phyloP scores from a whole-genome alignment of 2,329 filamentous ascomycete species.

The Cladosporium sp. region DNA sequence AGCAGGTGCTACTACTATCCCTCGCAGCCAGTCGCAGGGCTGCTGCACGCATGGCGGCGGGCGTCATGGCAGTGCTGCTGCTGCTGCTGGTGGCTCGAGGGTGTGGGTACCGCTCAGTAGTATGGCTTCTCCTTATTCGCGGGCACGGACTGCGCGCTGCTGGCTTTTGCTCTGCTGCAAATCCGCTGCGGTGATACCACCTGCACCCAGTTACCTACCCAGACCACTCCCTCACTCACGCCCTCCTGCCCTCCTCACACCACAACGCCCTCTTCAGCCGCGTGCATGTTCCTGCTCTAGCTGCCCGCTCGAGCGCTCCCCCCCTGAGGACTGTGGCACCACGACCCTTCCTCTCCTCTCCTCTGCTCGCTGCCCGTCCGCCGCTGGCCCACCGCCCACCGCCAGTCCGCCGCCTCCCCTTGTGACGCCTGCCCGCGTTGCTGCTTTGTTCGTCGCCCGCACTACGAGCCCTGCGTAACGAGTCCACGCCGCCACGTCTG shows the following conservation, averaged over 20 bases:
- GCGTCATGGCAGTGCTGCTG: background rate
- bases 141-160: background rate
- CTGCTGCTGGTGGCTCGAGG: background rate
- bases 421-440: background rate
- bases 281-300: constrained; percentile 10
- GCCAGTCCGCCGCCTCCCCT: background rate
- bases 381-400: background rate
- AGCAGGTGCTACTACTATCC: too few relatives aligned
- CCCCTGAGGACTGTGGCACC: background rate
- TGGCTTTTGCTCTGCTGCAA: constrained; percentile 1
- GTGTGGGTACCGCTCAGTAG: background rate
- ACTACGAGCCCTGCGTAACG: constrained; percentile 5
- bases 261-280: constrained; percentile 1
- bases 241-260: background rate
- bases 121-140: background rate
- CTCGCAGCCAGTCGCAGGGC: background rate
- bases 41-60: background rate
- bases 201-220: background rate
- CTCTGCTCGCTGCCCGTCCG: background rate
- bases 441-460: constrained; percentile 9
- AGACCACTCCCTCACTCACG: background rate
- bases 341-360: background rate
- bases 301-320: constrained; percentile 1
- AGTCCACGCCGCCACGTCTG: constrained; percentile 9
- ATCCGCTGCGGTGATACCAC: background rate